Evolutionary conservation across 169 alveolate genomes (phyloP).

Genomic region (Babesia ovis): DNA sequence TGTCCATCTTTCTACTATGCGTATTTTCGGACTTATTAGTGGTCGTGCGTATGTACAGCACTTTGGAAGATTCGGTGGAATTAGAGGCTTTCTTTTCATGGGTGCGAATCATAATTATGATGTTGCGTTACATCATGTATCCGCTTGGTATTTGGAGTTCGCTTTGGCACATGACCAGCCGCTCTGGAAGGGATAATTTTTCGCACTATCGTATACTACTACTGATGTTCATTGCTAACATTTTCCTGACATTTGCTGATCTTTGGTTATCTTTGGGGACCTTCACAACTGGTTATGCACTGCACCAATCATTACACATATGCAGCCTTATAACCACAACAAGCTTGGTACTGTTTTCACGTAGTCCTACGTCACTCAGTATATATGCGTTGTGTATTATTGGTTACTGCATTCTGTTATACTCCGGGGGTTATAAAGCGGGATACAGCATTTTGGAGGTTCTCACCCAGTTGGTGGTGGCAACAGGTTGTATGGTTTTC

Average conservation of each 20-base stretch:
- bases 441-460: conserved; percentile 42
- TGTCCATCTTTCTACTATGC: conserved; percentile 15
- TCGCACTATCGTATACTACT: neutral
- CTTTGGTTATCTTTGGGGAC: conserved; percentile 8
- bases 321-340: conserved; percentile 30
- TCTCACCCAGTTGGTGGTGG: conserved; percentile 41
- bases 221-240: conserved; percentile 4
- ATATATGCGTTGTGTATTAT: conserved; percentile 20
- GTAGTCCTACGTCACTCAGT: conserved; percentile 36
- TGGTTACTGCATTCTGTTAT: neutral
- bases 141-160: neutral
- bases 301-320: conserved; percentile 42
- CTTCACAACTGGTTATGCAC: conserved; percentile 35
- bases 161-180: neutral
- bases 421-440: neutral
- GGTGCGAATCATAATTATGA: neutral
- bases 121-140: conserved; percentile 14
- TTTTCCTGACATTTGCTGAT: conserved; percentile 10
- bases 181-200: neutral
- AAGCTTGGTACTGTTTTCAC: conserved; percentile 16
- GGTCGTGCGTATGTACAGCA: conserved; percentile 28
- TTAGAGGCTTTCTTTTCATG: conserved; percentile 3
- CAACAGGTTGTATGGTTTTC: conserved; percentile 39
- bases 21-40: conserved; percentile 3
- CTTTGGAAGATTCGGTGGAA: conserved; percentile 2